Evolutionary conservation across 768 basidiomycete species (phyloP), one percentile per base, ranked within the genome.

Genomic region (Guyanaporus albipodus): DNA sequence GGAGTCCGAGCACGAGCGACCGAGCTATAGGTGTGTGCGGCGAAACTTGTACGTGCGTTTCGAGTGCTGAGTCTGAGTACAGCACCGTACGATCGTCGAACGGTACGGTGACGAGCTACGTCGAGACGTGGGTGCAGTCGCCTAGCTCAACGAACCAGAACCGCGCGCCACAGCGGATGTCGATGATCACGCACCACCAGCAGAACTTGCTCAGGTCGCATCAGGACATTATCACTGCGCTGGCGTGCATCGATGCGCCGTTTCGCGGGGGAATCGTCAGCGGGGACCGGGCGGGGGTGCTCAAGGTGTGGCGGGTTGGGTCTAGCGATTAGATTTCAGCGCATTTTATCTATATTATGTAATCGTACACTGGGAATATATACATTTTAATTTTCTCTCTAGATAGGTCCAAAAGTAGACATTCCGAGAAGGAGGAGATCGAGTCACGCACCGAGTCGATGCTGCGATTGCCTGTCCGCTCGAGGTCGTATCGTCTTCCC

Each of bases 201-300:
- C 85, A 93, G 60, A 85, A 84, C 43, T 71, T 96, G 18, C 71
- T 97, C 26, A 85, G 83, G 61, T 77, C 86, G 6, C 96, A 98
- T 61, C 91, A 92, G 55, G 94, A 98, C 60, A 81, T 91, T 2
- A 80, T 98, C 17, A 91, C 88, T 6, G 82, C 87, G 2, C 67
- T 99, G 28, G 82, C 82, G 1, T 88, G 86, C 53, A 82, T 99
- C 43, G 91, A 96, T 53, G 85, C 93, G 1, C 92, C 95, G 1
- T 97, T 97, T 68, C 78, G 89, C 44, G 92, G 91, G 21, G 89
- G 91, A 2, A 78, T 96, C 37, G 79, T 97, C n/a, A 92, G 87
- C 52, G 95, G 88, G 2, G 95, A 98, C 63, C 76, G 91, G 38
- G 76, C 85, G 18, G 96, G 96, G 4, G 83, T 84, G 17, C 77